These are phyloP conservation scores for Trichoderma sp. DNA, from an alignment of 2,329 filamentous ascomycete species.

Conservation along the genomic window DNA sequence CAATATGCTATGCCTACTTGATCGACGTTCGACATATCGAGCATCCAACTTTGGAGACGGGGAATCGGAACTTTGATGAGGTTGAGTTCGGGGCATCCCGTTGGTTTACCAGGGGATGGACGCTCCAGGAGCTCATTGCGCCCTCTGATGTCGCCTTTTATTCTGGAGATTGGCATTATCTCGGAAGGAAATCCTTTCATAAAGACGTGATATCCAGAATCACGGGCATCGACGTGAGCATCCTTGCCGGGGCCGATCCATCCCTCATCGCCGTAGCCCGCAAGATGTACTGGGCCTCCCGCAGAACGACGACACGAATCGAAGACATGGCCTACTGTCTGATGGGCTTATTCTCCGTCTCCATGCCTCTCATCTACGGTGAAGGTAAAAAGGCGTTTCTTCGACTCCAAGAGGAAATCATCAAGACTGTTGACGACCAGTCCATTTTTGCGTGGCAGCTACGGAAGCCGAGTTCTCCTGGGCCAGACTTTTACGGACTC, in stretches of 20 bases:
- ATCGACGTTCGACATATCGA: background rate
- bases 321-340: conserved; percentile 28
- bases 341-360: conserved; percentile 26
- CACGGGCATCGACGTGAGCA: background rate
- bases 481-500: background rate
- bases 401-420: conserved; percentile 9
- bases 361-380: conserved; percentile 26
- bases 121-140: background rate
- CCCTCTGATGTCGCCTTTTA: background rate
- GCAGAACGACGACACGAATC: conserved; percentile 21
- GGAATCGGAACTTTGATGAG: background rate
- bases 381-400: conserved; percentile 20
- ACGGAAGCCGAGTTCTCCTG: background rate
- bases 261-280: background rate
- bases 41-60: background rate
- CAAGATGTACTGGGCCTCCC: conserved; percentile 25
- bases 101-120: background rate
- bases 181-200: background rate
- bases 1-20: background rate
- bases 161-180: background rate
- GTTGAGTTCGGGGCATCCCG: background rate
- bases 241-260: background rate
- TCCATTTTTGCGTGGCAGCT: conserved; percentile 2
- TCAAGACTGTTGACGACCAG: conserved; percentile 1
- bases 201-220: background rate